Conservation (phyloP, 768 basidiomycete genomes). For the Boletus patriciae region DNA sequence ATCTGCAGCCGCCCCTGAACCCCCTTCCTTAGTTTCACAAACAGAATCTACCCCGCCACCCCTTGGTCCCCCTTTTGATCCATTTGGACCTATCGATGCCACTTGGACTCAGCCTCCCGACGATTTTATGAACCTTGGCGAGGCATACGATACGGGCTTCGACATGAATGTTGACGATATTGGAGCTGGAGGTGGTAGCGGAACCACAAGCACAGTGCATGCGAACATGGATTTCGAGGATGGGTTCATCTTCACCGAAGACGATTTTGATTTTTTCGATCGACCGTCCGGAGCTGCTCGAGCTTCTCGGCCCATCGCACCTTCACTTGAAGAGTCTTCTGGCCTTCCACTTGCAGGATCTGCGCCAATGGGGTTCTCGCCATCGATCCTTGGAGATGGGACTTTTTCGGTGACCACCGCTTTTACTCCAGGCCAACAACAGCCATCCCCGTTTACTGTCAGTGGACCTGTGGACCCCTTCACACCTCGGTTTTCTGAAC, state of each 20-base stretch:
- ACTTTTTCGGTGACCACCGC: constrained; percentile 23
- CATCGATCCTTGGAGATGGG: constrained; percentile 32
- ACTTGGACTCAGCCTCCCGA: constrained; percentile 39
- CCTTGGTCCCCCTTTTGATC: constrained; percentile 40
- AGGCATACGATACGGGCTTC: constrained; percentile 47
- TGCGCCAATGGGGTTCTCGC: constrained; percentile 35
- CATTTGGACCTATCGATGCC: constrained; percentile 43
- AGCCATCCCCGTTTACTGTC: constrained; percentile 30
- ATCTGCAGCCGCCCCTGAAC: constrained; percentile 23
- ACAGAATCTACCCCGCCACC: constrained; percentile 18
- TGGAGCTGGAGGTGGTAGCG: constrained; percentile 29
- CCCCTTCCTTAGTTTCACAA: constrained; percentile 8
- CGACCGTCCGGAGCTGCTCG: constrained; percentile 41
- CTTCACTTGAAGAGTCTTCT: constrained; percentile 21
- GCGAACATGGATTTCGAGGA: constrained; percentile 54
- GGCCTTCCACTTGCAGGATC: constrained; percentile 36
- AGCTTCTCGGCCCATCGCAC: constrained; percentile 16
- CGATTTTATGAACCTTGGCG: constrained; percentile 39
- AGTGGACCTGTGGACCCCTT: constrained; percentile 21
- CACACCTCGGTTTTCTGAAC: constrained; percentile 23
- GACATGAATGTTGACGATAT: constrained; percentile 45
- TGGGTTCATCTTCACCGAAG: constrained; percentile 66
- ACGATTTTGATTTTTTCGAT: constrained; percentile 89
- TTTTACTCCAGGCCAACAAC: constrained; percentile 31
- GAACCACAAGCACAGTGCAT: constrained; percentile 23